Evolutionary conservation across 176 grass and related monocot genomes (phyloP), one percentile per base, ranked within the genome.

Genomic region (Alopecurus myosuroides): DNA sequence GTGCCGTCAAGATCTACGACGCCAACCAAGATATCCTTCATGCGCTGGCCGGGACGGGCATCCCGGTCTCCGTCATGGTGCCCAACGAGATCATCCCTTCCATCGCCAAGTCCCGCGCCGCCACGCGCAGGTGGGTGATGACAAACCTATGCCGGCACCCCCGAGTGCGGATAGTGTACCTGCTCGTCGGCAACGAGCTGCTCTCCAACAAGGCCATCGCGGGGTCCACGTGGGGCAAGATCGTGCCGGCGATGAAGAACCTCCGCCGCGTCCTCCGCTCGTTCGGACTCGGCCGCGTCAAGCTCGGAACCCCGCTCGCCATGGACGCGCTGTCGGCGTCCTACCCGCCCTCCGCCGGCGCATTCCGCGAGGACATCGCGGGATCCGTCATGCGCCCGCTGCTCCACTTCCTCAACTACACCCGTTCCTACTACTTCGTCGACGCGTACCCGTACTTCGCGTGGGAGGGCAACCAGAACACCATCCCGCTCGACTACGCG

Each of bases 131-230:
- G 33, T 95, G 93, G 95, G 82, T 98, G 4, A 61, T 67, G 26
- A 22, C 73, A 1, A 92, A 98, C 82, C 28, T 98, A 67, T 83
- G 77, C n/a, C 90, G 82, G 84, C 25, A 33, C 34, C 85, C 60
- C 20, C 57, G 29, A 18, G 78, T 91, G 74, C 79, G 82, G 62
- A 79, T 95, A 31, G 40, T 41, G 34, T 88, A 86, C 80, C 90
- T 95, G 35, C 90, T 98, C 74, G 89, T 98, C 26, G 93, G 95
- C 30, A 98, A 98, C 87, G 95, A 98, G 89, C 83, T 98, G 40
- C 91, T 93, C 15, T 93, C 95, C 6, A n/a, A 98, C 89, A 72
- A 30, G 29, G 87, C 77, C 65, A n/a, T 87, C 34, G 67, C 81
- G 15, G 77, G 44, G 9, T 89, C 92, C 31, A 90, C 91, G 35